Evolutionary conservation across 2,329 filamentous ascomycete genomes (phyloP).

Genomic region (Penicillium sp.): DNA sequence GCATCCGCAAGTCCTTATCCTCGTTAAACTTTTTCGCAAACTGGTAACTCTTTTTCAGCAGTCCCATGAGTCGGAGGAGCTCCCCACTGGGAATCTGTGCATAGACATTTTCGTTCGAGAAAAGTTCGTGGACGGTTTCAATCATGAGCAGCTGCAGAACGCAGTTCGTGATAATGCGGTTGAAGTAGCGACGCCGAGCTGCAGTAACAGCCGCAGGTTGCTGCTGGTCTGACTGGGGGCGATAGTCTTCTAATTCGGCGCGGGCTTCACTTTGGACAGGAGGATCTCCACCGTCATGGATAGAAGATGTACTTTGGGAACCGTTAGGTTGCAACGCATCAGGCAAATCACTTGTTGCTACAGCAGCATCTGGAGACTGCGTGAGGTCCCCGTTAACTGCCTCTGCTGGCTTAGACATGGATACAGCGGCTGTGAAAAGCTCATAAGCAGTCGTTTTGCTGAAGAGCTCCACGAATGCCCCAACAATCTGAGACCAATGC

Average conservation of each 20-base stretch:
- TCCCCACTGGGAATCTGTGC: slow-evolving; percentile 86
- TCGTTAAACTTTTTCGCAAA: slow-evolving; percentile 98
- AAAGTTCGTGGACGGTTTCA: slow-evolving; percentile 97
- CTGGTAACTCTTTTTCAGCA: slow-evolving; percentile 93
- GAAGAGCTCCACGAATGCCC: slow-evolving; percentile 93
- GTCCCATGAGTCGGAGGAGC: slow-evolving; percentile 84
- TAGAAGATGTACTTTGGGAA: slow-evolving; percentile 24
- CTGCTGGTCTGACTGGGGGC: slow-evolving; percentile 72
- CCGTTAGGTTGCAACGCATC: slow-evolving; percentile 29
- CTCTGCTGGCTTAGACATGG: slow-evolving; percentile 41
- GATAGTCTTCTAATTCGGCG: slow-evolving; percentile 77
- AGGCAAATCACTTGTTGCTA: slow-evolving; percentile 19
- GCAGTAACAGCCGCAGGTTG: slow-evolving; percentile 90
- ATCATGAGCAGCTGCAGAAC: slow-evolving; percentile 98
- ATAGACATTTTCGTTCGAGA: slow-evolving; percentile 95
- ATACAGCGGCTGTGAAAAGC: slow-evolving; percentile 78
- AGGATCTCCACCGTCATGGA: slow-evolving; percentile 34
- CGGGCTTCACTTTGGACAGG: slow-evolving; percentile 33
- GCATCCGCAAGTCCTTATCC: slow-evolving; percentile 91
- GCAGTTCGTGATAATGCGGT: slow-evolving; percentile 98
- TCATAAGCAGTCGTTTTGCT: slow-evolving; percentile 92
- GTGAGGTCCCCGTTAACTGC: slow-evolving; percentile 27
- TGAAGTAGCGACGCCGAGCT: slow-evolving; percentile 92
- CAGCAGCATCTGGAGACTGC: slow-evolving; percentile 19
- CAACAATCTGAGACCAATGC: slow-evolving; percentile 94